Conservation (phyloP, 208 protist genomes). For the Plasmodiophora brassicae region DNA sequence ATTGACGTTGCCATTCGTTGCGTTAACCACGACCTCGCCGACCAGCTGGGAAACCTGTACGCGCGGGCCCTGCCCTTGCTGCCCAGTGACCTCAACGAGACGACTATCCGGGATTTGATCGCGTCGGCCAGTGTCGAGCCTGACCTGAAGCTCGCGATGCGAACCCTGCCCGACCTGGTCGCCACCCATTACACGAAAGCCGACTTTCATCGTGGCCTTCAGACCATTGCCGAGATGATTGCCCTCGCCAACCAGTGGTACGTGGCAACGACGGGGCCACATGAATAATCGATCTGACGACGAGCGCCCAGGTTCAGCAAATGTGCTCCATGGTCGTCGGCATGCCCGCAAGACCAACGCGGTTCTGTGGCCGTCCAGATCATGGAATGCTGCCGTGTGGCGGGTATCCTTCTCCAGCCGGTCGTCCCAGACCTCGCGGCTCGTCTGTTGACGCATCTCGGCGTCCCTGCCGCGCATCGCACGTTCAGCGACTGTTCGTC, state of each 20-base stretch:
- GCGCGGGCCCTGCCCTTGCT: slow-evolving; percentile 35
- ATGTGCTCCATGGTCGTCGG: not conserved
- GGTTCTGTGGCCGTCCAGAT: slow-evolving; percentile 21
- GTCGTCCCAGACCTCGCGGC: not conserved
- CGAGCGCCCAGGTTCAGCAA: not conserved
- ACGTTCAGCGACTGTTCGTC: not conserved
- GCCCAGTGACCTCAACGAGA: not conserved
- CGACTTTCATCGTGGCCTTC: not conserved
- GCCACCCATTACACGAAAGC: not conserved
- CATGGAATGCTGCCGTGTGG: not conserved
- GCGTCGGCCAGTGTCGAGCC: not conserved
- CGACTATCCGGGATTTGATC: not conserved
- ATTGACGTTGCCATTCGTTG: not conserved
- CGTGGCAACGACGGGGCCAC: not conserved
- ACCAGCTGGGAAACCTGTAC: slow-evolving; percentile 48
- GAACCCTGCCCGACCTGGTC: not conserved
- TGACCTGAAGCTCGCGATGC: not conserved
- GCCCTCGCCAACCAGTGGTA: not conserved
- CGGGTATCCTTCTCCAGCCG: slow-evolving; percentile 32
- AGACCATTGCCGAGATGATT: not conserved
- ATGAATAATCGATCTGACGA: not conserved
- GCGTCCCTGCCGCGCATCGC: not conserved
- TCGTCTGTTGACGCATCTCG: not conserved
- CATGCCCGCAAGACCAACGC: not conserved
- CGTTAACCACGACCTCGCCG: slow-evolving; percentile 46